Evolutionary conservation across 148 eudicot genomes (phyloP), one percentile per base, ranked within the genome.

Genomic region (Camellia granthamiana): DNA sequence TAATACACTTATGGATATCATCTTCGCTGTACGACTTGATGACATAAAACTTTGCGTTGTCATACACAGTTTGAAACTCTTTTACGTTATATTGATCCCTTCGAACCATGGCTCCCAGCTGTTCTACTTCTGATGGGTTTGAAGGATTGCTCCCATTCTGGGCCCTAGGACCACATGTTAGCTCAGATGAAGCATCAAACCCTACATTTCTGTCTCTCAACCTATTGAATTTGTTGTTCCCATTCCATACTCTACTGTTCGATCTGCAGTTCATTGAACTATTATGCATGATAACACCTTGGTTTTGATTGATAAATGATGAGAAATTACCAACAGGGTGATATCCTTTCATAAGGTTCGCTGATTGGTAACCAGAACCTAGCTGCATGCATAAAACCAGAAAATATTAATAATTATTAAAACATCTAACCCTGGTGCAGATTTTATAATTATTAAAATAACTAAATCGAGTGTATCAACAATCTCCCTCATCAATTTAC

Each of bases 11-110:
- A 77, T 96, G 98, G 58, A 96, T 80, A 82, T 96, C 97, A 82
- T 92, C 99, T 87, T 96, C 99, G 84, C 99, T 93, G 69, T 89
- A 96, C 5, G 99, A 96, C 84, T 96, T 96, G 51, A 96, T 92
- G 78, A 96, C 88, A 61, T 79, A 93, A 66, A 94, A 96, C 81
- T 92, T 96, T 13, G 98, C 98, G 80, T 83, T 82, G 38, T 90
- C 91, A 79, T 92, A 95, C 67, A 90, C 83, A 7, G 81, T 88
- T 77, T 77, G 81, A 55, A 95, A 93, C 1, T 88, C 92, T 74
- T 84, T 84, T 55, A 79, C 61, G 76, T 95, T 95, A 79, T 87
- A 95, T 67, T 81, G 79, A 59, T 90, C 90, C 83, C 61, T 84
- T 73, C 54, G 77, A 59, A 83, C 15, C 18, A 78, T 72, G 73